Conservation (phyloP, 176 grass and related monocot species). For the Oryza longistaminata region DNA sequence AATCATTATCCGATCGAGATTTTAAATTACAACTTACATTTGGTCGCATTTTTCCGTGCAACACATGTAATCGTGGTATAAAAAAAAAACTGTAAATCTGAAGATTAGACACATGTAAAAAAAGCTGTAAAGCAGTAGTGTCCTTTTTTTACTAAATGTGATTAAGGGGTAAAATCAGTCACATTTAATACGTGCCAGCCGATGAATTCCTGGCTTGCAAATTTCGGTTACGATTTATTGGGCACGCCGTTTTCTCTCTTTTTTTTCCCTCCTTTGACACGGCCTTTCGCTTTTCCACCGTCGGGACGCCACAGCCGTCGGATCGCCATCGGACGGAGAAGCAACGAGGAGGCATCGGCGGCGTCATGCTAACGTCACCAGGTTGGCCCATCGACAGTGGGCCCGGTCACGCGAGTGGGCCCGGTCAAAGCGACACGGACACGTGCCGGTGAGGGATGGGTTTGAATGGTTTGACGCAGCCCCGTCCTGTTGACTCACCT, state of each 20-base stretch:
- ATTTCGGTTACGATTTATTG: not conserved
- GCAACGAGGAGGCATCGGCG: not conserved
- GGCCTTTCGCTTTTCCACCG: not conserved
- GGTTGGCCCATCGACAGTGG: not conserved
- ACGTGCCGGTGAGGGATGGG: constrained; percentile 35
- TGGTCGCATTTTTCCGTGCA: not conserved
- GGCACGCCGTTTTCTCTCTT: not conserved
- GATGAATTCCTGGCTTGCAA: not conserved
- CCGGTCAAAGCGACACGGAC: constrained; percentile 31
- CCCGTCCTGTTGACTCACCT: constrained; percentile 17
- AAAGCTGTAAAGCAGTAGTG: too few species aligned
- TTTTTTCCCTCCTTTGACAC: not conserved
- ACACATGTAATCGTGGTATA: not conserved
- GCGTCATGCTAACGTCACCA: constrained; percentile 35
- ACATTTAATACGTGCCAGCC: not conserved
- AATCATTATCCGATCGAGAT: not conserved
- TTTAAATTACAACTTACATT: not conserved
- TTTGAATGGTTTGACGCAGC: constrained; percentile 50
- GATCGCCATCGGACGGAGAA: constrained; percentile 18
- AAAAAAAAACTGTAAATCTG: too few species aligned
- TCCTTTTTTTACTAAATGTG: too few species aligned
- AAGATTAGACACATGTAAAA: too few species aligned
- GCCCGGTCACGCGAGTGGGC: not conserved
- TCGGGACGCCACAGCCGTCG: not conserved
- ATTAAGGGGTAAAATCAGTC: not conserved